Base-by-base conservation (phyloP, 192 early-diverging fungal genomes). In the Umbelopsis isabellina region DNA sequence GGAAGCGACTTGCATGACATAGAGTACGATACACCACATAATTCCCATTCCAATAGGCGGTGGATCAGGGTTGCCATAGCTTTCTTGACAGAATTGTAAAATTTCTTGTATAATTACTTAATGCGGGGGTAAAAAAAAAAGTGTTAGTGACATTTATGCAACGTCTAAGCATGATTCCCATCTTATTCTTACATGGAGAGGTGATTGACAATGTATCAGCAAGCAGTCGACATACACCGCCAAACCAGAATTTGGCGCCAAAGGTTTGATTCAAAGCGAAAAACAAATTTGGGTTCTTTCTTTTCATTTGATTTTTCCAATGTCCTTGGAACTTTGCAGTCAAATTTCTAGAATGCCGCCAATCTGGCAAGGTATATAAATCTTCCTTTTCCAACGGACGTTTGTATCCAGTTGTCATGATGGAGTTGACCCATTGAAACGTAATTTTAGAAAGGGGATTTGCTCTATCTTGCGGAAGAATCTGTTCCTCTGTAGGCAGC, bases 341-440 rank as follows among this genome's bases (percentile, higher is more conserved):
- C 9, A 83, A 1, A 48, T 76, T 74, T 49, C 30, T 51, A n/a
- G 82, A 74, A 15, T 72, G 66, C 45, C 79, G 65, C 23, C 30
- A 25, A 30, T 83, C 82, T 18, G 71, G 77, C 25, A 83, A 41
- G 12, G 70, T 66, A 67, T 88, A 89, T 30, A 92, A 55, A 72
- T 92, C 87, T n/a, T 81, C 82, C 65, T 79, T 85, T 70, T 91
- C 85, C 5, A 91, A 74, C 2, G 88, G 83, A 6, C 88, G 83
- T 71, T 81, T 79, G 66, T 88, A 88, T n/a, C 88, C 93, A n/a
- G 84, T 83, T 75, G 75, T 84, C 81, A 87, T 85, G 77, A 85
- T 71, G 2, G 84, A 89, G 69, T 82, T 84, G 50, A 88, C 80
- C 89, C 88, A 91, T 46, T 78, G 75, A 37, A 88, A 90, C 49